Evolutionary conservation across 1,139 yeast species (phyloP).

Genomic region (Saccharomyces hybrid): DNA sequence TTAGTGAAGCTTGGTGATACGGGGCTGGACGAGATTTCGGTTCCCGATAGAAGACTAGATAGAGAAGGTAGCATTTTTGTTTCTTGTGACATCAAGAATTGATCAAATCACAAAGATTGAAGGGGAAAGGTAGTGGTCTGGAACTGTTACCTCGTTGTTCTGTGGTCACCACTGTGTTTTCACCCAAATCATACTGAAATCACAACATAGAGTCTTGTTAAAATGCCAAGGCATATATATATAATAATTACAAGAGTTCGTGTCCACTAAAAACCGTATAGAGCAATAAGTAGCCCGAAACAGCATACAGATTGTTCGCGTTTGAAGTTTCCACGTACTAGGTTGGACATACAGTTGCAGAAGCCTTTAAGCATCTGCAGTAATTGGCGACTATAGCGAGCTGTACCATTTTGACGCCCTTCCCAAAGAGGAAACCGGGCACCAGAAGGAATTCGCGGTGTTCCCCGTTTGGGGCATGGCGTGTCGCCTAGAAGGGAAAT

Average conservation of each 20-base stretch:
- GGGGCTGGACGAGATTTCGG: conserved; percentile 6
- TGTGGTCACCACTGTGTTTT: neutral
- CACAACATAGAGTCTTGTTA: neutral
- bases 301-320: conserved; percentile 1
- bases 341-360: neutral
- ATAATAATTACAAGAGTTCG: neutral
- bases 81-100: neutral
- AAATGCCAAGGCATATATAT: neutral
- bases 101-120: neutral
- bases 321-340: neutral
- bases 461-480: neutral
- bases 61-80: conserved; percentile 10
- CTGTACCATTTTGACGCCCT: neutral
- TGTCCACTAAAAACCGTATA: neutral
- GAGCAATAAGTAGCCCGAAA: conserved; percentile 1
- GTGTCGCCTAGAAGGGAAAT: neutral
- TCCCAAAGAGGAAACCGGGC: neutral
- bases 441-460: neutral
- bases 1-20: conserved; percentile 10
- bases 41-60: conserved; percentile 8
- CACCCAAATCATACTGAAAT: neutral
- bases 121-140: neutral
- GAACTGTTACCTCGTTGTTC: neutral
- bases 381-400: neutral
- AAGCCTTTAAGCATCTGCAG: neutral